Evolutionary conservation across 2,329 filamentous ascomycete genomes (phyloP).

Genomic region (Teratosphaeria pseudoeucalypti): DNA sequence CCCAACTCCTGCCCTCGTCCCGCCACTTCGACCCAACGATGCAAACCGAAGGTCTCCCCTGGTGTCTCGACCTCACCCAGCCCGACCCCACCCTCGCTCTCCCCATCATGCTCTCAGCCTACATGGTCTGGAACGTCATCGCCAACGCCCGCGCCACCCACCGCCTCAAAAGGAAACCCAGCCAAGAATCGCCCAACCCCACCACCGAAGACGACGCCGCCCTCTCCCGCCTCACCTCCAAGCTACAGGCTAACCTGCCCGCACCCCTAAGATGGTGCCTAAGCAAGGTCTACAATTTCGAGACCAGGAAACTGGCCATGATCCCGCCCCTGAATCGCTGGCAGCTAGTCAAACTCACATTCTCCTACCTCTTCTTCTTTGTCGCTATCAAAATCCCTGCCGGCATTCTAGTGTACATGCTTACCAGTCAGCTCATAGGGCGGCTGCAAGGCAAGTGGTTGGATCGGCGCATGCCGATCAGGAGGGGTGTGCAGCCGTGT

Average conservation of each 20-base stretch:
- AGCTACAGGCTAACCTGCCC: neutral
- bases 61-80: constrained; percentile 5
- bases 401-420: constrained; percentile 32
- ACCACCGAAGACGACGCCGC: neutral
- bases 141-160: neutral
- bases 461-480: constrained; percentile 16
- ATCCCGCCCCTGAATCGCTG: neutral
- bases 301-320: neutral
- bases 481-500: constrained; percentile 15
- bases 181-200: neutral
- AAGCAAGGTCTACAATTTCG: neutral
- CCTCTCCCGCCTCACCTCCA: neutral
- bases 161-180: neutral
- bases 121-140: constrained; percentile 3
- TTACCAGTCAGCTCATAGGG: constrained; percentile 10
- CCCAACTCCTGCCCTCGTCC: neutral
- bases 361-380: constrained; percentile 19
- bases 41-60: constrained; percentile 5
- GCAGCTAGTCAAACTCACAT: neutral
- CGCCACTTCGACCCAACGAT: constrained; percentile 4
- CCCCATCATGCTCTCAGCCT: constrained; percentile 5
- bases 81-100: constrained; percentile 7
- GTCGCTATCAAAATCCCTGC: constrained; percentile 28
- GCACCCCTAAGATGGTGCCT: neutral
- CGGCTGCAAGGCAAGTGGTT: constrained; percentile 15